phyloP scores from a whole-genome alignment of 106 monocot genomes.

The Triglochin maritima region DNA sequence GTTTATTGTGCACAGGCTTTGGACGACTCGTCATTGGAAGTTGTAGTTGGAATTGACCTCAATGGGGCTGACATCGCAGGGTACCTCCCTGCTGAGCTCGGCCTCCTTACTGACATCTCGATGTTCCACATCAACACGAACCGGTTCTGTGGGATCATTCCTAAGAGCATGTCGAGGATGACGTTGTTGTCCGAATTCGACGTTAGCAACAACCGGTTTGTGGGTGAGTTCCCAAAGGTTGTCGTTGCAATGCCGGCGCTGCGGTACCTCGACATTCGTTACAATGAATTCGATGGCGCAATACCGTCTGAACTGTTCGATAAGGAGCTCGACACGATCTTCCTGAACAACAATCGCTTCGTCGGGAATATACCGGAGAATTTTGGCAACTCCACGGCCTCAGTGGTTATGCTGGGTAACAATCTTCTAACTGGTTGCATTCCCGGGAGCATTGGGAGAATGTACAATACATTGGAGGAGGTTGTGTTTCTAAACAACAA shows the following conservation, averaged over 20 bases:
- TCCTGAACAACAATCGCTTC: slow-evolving; percentile 16
- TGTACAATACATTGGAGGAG: slow-evolving; percentile 8
- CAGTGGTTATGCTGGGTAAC: slow-evolving; percentile 9
- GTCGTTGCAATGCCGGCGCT: slow-evolving; percentile 5
- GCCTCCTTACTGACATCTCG: slow-evolving; percentile 24
- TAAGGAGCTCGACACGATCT: slow-evolving; percentile 12
- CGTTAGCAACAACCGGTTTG: slow-evolving; percentile 18
- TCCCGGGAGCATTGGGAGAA: slow-evolving; percentile 3
- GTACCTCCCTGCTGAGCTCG: slow-evolving; percentile 28
- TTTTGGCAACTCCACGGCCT: slow-evolving; percentile 9
- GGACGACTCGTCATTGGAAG: slow-evolving; percentile 5
- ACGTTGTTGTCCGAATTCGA: slow-evolving; percentile 8
- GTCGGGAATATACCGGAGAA: slow-evolving; percentile 7
- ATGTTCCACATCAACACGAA: slow-evolving; percentile 37
- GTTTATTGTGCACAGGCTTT: slow-evolving; percentile 7
- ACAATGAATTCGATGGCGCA: slow-evolving; percentile 15
- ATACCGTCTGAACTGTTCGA: slow-evolving; percentile 10
- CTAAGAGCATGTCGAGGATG: slow-evolving; percentile 18
- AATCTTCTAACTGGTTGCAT: slow-evolving; percentile 9
- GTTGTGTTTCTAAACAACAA: slow-evolving; percentile 6
- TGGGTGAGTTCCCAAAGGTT: slow-evolving; percentile 8
- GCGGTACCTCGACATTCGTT: slow-evolving; percentile 9
- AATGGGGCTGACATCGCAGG: slow-evolving; percentile 35
- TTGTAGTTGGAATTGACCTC: slow-evolving; percentile 23
- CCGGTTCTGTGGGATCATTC: slow-evolving; percentile 38